Evolutionary conservation across 2,329 filamentous ascomycete genomes (phyloP), one percentile per base, ranked within the genome.

Genomic region (Microcera coccophila): DNA sequence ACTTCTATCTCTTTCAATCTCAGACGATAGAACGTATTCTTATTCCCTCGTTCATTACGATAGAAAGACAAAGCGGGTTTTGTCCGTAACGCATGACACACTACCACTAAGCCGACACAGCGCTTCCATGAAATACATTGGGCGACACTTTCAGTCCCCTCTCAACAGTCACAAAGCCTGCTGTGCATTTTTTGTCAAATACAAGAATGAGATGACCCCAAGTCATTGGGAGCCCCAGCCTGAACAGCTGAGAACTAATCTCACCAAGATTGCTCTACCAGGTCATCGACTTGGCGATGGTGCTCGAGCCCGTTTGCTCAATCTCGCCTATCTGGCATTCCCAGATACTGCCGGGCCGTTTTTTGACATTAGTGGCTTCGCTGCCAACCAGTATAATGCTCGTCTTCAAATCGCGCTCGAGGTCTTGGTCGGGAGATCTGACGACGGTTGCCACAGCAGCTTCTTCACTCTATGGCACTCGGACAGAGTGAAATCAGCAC

Each of bases 351-450:
- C 36, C 8, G 24, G 7, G 1, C 2, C 14, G 1, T 21, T 5
- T 3, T 57, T 56, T 16, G 18, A 20, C 8, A 39, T 50, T 15
- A 12, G 37, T 3, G 34, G 35, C 3, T 63, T 55, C 45, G 58
- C 47, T 2, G 48, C 52, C 11, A 54, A 62, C 33, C 55, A 61
- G 34, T 64, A 53, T 42, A 54, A 54, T 29, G 39, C 38, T 0
- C 54, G 56, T 19, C 37, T 66, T 15, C 47, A 38, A 20, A 50
- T 53, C 1, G 52, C 56, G 1, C 45, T 60, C 5, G 56, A 63
- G 3, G 53, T 64, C 4, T 29, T 65, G 4, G 36, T 57, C 3
- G 59, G 58, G 2, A 41, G 11, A 2, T 41, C 47, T 1, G n/a
- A 17, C 10, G 19, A 17, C 2, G 3, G 20, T 4, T 39, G 39